phyloP scores from a whole-genome alignment of 495 filamentous ascomycete genomes.

The Penicillium verhagenii region DNA sequence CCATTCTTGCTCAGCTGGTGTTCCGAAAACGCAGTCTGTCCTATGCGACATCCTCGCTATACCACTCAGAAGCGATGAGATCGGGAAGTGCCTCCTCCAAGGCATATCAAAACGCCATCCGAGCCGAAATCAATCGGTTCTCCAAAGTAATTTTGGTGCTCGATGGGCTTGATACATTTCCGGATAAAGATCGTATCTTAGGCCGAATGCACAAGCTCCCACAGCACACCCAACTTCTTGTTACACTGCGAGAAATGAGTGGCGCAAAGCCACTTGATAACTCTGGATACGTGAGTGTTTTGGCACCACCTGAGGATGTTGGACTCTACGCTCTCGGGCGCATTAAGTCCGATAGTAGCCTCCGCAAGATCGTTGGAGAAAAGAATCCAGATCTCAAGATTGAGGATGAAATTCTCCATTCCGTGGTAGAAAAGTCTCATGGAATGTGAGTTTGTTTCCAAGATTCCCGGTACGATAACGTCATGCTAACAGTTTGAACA shows the following conservation, averaged over 20 bases:
- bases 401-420: conserved; percentile 12
- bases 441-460: conserved; percentile 24
- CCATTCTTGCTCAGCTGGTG: conserved; percentile 34
- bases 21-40: conserved; percentile 28
- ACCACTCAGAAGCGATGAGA: conserved; percentile 21
- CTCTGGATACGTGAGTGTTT: not conserved
- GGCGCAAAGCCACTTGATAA: not conserved
- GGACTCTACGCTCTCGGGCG: conserved; percentile 18
- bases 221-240: conserved; percentile 32
- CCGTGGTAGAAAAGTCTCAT: conserved; percentile 24
- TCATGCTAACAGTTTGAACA: not conserved
- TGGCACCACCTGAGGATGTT: conserved; percentile 21
- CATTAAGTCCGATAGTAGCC: conserved; percentile 8
- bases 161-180: conserved; percentile 30
- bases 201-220: conserved; percentile 36
- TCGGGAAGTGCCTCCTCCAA: conserved; percentile 28
- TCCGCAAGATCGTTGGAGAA: conserved; percentile 3
- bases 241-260: conserved; percentile 28
- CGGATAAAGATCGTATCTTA: conserved; percentile 33
- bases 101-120: conserved; percentile 34
- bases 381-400: conserved; percentile 9
- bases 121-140: conserved; percentile 34
- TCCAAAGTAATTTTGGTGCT: conserved; percentile 33
- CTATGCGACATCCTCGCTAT: conserved; percentile 19
- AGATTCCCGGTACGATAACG: not conserved